Evolutionary conservation across 495 filamentous ascomycete genomes (phyloP), one percentile per base, ranked within the genome.

Genomic region (Tuber microsphaerosporum): DNA sequence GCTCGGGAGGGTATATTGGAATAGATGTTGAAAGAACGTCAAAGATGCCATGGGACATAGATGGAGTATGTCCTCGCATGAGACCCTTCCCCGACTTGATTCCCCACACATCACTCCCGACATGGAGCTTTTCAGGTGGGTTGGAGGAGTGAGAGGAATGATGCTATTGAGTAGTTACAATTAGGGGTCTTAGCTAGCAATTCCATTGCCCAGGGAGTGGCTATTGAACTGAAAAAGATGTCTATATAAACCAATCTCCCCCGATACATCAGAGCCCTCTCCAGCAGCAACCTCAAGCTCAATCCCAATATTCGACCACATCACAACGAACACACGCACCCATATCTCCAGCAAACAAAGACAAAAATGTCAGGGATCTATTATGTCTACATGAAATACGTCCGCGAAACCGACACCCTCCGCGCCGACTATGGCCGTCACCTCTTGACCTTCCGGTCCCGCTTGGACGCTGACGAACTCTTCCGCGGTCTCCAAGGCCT

Each of bases 341-440:
- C 56, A 65, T 17, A 17, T 34, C 56, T 65, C 14, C 17, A 34
- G 31, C 56, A 17, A 65, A 65, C 56, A 31, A 65, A 34, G 14
- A 19, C 26, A 6, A 65, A 34, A 34, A 65, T 65, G 56, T 65
- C 56, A 17, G 56, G 56, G 17, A 43, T 77, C 44, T 78, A 20
- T 61, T 73, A 78, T 45, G 77, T 78, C 2, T 77, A 31, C 56
- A 34, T 77, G 71, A 78, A 78, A 42, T 78, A 37, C 22, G 12
- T 2, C 14, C 46, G 43, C 16, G 14, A 26, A 26, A 26, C 20
- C 61, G 26, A 77, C 14, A 6, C 31, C 41, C 12, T 0, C 9
- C 42, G 34, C 22, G 8, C 56, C 3, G 34, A 69, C 69, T 45
- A 71, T 7, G 71, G 44, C 22, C 76, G 76, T 7, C 2, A 39